Base-by-base conservation (phyloP, 305 asterid species). In the Euphrasia arctica region DNA sequence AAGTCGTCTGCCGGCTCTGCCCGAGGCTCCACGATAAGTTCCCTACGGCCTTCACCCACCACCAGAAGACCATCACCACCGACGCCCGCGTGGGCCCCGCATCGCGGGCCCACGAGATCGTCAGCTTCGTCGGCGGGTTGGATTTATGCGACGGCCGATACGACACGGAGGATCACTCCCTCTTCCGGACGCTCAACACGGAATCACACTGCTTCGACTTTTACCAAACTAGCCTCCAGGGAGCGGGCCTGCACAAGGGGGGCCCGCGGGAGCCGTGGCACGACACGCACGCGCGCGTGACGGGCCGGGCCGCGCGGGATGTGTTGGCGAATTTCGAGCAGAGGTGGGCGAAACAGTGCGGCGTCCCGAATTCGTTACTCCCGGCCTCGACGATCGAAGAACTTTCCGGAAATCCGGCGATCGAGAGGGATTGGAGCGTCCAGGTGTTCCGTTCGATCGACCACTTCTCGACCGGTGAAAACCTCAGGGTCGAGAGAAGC, bases 221-320 rank as follows among this genome's bases (percentile, higher is more conserved):
- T 41, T 91, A 89, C 72, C 98, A 91, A 58, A 91, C 96, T 2
- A 83, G 96, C 77, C 70, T 91, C 51, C 74, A 85, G 0, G 91
- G 95, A 18, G 96, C 95, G 3, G 83, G 75, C 70, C 87, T 91
- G 14, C 95, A 82, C 64, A 89, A 87, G 70, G 96, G 98, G 4
- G 98, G 98, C 34, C 56, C 98, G 98, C 64, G 95, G 85, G 58
- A 76, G 96, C 56, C 96, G n/a, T 89, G 98, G 98, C 96, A 91
- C 10, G 98, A 89, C 66, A 79, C 88, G 0, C 96, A 91, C 58
- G 90, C 96, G 52, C 63, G 95, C 49, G 79, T 91, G 12, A 75
- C 72, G 0, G 98, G 96, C 58, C 84, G 81, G 54, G 95, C 89
- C 22, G 95, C 92, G 5, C 59, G 73, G 79, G 98, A 91, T 58